Evolutionary conservation across 305 asterid species (phyloP), one percentile per base, ranked within the genome.

Genomic region (Solanum hybrid): DNA sequence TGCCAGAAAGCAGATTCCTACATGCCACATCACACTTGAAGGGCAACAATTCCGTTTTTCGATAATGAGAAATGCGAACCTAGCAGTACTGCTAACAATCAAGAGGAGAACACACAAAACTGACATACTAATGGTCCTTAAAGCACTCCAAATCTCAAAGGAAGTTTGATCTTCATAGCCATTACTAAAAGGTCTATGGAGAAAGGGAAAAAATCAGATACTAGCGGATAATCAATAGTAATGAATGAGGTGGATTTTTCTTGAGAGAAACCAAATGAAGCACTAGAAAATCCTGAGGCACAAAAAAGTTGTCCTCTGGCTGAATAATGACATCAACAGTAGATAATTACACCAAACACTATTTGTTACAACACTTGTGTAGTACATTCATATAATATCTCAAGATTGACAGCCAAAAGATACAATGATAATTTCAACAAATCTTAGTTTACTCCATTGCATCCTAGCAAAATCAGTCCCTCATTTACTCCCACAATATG

Each of bases 401-500:
- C 81, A 79, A 38, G 51, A 4, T 32, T 36, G 37, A 89, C 65
- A 81, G 14, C 51, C 34, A 45, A 34, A 31, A 41, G 36, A 45
- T 32, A 27, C 3, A 37, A 79, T 78, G 61, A 22, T 78, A 51
- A 27, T 57, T 33, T 33, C 27, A 68, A 79, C 29, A 84, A 37
- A 75, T 26, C 31, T 73, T 29, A 45, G 70, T 22, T 90, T 88
- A 22, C 82, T 89, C 89, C 90, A 89, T 81, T 68, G 88, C 37
- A 83, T 45, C 90, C 90, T 89, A 87, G 70, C 83, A 77, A 87
- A 75, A 89, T 84, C 82, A 89, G 89, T 17, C 90, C 70, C 88
- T 77, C 89, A 82, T 57, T 73, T 68, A 84, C 92, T 91, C 93
- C 39, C 92, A 88, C 31, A 45, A 79, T 87, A 91, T 29, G 73